Conservation (phyloP, 2,329 filamentous ascomycete species). For the Cladorrhinum sp. region DNA sequence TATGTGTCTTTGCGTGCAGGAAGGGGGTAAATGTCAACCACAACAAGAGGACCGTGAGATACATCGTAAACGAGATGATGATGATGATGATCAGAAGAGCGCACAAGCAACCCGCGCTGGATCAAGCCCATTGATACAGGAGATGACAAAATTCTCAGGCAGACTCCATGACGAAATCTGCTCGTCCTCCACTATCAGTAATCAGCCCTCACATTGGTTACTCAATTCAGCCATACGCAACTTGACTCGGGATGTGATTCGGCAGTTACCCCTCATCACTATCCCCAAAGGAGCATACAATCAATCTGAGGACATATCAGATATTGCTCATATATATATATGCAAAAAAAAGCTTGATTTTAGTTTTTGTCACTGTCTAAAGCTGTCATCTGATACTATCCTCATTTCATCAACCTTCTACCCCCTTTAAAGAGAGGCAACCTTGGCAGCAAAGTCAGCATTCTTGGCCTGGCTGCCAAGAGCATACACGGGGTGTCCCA, state of each 20-base stretch:
- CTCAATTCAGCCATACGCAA: neutral
- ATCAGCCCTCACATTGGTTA: neutral
- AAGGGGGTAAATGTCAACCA: neutral
- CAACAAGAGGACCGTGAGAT: neutral
- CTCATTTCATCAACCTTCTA: neutral
- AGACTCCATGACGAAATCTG: neutral
- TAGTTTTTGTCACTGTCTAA: neutral
- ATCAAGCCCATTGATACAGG: too few species aligned
- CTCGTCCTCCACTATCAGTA: neutral
- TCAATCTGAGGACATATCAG: neutral
- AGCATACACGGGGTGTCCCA: slow-evolving; percentile 34
- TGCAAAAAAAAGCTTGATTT: slow-evolving; percentile 2
- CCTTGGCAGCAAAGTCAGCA: slow-evolving; percentile 23
- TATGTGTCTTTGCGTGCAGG: too few species aligned
- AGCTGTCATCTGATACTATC: too few species aligned
- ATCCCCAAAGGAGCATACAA: neutral
- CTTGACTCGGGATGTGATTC: neutral
- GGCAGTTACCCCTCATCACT: neutral
- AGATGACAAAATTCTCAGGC: too few species aligned
- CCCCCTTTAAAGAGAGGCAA: slow-evolving; percentile 11
- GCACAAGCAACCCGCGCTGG: too few species aligned
- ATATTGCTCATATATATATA: neutral
- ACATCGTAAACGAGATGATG: neutral
- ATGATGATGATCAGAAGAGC: too few species aligned
- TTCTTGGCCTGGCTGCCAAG: slow-evolving; percentile 22